Base-by-base conservation (phyloP, 2,329 filamentous ascomycete species). In the Beauveria bassiana region DNA sequence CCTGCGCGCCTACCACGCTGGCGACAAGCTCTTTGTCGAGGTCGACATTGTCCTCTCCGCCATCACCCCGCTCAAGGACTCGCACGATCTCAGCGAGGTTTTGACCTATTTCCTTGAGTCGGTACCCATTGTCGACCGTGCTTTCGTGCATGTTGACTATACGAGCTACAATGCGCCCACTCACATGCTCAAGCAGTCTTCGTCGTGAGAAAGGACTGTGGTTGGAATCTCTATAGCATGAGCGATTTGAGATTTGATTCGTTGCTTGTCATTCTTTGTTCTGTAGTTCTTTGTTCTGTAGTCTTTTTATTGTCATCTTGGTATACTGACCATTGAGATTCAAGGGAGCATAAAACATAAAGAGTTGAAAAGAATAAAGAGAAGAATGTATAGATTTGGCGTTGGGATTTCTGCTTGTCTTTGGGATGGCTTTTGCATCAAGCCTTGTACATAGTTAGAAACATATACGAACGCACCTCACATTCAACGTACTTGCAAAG, bases 21-120 rank as follows among this genome's bases (percentile, higher is more conserved):
- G 91, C 28, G 91, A 95, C 72, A 93, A 92, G 77, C 80, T 95
- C 62, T 92, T 91, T 65, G 89, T 93, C 28, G 81, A 83, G 70
- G 90, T 93, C 12, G 91, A 96, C 72, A 89, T 95, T 65, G 89
- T 96, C 40, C 81, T 96, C 47, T 90, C 92, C 64, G 87, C 90
- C 67, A 83, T 84, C 65, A 91, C 88, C 62, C 86, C 83, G 31
- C 76, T 96, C 66, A 86, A 89, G 68, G 90, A 95, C 72, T 90
- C 86, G 65, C 91, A 96, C 73, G 91, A 96, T 72, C 75, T 96
- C 60, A 82, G 80, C 51, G 89, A 93, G 78, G 86, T 84, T 62
- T 73, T 96, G 74, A 89, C 92, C 68, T 93, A 95, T 74, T 90
- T 95, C 64, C 79, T 95, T 40, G 91, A 95, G 76, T 90, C 88